phyloP scores from a whole-genome alignment of 2,329 filamentous ascomycete genomes.

The Proliferodiscus dingleyae region DNA sequence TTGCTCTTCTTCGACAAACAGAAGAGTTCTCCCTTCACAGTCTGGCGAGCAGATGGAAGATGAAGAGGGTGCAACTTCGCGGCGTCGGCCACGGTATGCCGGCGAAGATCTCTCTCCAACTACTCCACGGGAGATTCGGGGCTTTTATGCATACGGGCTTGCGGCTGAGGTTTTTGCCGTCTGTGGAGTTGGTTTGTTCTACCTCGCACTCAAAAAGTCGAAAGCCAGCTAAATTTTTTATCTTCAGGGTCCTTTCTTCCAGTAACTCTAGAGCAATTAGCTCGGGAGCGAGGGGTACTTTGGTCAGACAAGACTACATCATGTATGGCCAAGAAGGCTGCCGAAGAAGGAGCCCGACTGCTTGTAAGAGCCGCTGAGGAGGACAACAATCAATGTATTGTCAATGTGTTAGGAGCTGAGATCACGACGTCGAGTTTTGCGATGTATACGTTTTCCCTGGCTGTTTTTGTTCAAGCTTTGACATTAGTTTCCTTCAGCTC shows the following conservation, averaged over 20 bases:
- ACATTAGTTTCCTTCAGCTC: slow-evolving; percentile 94
- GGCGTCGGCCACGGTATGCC: slow-evolving; percentile 51
- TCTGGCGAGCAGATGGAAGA: slow-evolving; percentile 16
- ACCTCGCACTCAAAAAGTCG: background rate
- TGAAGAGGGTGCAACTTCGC: slow-evolving; percentile 10
- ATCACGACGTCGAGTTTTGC: slow-evolving; percentile 95
- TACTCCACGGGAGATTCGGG: slow-evolving; percentile 76
- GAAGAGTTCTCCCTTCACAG: background rate
- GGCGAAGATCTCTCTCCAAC: slow-evolving; percentile 84
- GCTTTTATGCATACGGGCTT: slow-evolving; percentile 95
- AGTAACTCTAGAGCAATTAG: slow-evolving; percentile 86
- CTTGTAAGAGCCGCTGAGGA: slow-evolving; percentile 20
- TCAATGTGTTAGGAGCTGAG: slow-evolving; percentile 73
- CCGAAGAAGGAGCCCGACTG: slow-evolving; percentile 13
- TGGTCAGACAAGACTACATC: slow-evolving; percentile 69
- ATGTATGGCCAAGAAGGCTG: slow-evolving; percentile 51
- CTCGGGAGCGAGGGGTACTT: slow-evolving; percentile 82
- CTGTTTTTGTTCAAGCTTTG: slow-evolving; percentile 80
- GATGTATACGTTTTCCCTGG: slow-evolving; percentile 96
- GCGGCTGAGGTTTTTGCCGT: slow-evolving; percentile 95
- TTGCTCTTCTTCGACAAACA: too few species aligned
- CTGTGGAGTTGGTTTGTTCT: slow-evolving; percentile 68
- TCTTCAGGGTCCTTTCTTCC: slow-evolving; percentile 80
- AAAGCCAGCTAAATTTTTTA: background rate
- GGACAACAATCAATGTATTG: slow-evolving; percentile 54